phyloP scores from a whole-genome alignment of 2,329 filamentous ascomycete genomes.

The Dothideomycetes sp. region DNA sequence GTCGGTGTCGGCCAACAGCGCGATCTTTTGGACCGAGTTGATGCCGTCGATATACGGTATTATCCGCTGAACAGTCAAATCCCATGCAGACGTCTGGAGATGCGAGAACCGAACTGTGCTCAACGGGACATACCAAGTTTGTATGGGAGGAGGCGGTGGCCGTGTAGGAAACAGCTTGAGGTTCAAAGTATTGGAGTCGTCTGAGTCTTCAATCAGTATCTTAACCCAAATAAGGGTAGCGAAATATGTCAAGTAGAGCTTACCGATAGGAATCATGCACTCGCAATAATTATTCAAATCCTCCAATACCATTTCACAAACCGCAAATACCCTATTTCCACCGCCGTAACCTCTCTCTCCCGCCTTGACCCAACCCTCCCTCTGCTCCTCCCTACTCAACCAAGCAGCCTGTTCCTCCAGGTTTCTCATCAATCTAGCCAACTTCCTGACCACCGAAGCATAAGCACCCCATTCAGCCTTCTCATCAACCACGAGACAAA shows the following conservation, averaged over 20 bases:
- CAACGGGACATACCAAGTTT: slow-evolving; percentile 85
- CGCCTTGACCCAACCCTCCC: slow-evolving; percentile 20
- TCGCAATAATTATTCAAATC: slow-evolving; percentile 96
- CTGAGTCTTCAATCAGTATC: no score
- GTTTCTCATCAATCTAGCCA: slow-evolving; percentile 76
- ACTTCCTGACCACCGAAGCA: slow-evolving; percentile 66
- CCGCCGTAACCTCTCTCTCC: slow-evolving; percentile 24
- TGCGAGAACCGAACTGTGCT: slow-evolving; percentile 44
- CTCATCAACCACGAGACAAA: slow-evolving; percentile 71
- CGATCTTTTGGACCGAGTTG: slow-evolving; percentile 79
- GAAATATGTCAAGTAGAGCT: slow-evolving; percentile 23
- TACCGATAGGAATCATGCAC: slow-evolving; percentile 95
- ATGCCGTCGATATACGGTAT: slow-evolving; percentile 84
- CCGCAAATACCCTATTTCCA: slow-evolving; percentile 47
- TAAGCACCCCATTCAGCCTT: slow-evolving; percentile 52
- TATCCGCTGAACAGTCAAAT: slow-evolving; percentile 69
- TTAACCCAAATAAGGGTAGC: not conserved
- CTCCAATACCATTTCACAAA: slow-evolving; percentile 80
- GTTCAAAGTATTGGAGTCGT: slow-evolving; percentile 89
- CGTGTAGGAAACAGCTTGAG: slow-evolving; percentile 90
- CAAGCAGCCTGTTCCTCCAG: slow-evolving; percentile 89
- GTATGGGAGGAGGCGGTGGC: slow-evolving; percentile 64
- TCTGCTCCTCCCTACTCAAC: slow-evolving; percentile 52
- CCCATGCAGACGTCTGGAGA: slow-evolving; percentile 59
- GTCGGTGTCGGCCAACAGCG: slow-evolving; percentile 75